These are phyloP conservation scores for Xylaria cubensis DNA, from an alignment of 495 filamentous ascomycete genomes.

Conservation along the genomic window DNA sequence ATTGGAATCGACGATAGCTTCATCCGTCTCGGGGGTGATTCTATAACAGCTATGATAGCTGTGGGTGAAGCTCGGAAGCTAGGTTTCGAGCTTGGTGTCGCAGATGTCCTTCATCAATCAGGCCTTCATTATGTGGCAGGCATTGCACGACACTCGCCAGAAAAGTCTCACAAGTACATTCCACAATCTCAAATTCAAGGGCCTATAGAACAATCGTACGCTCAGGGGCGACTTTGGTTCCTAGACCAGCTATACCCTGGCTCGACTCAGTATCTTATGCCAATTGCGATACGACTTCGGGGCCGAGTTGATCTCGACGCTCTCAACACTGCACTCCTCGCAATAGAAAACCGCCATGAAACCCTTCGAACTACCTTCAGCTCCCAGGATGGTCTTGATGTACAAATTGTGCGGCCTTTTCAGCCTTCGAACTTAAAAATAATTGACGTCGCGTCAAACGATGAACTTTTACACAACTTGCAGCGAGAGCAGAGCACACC, in stretches of 20 bases:
- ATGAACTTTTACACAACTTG: neutral
- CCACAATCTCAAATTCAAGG: neutral
- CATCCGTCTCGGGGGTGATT: conserved; percentile 37
- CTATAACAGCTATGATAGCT: conserved; percentile 40
- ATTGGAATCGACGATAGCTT: neutral
- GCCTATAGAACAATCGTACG: neutral
- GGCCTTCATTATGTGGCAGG: neutral
- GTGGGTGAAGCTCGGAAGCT: conserved; percentile 9
- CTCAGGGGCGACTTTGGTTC: conserved; percentile 10
- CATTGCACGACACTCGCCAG: neutral
- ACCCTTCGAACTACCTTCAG: conserved; percentile 26
- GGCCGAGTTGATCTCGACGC: conserved; percentile 17
- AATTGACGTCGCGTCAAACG: neutral
- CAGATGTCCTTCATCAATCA: conserved; percentile 8
- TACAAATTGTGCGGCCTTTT: conserved; percentile 10
- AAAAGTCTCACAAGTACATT: neutral
- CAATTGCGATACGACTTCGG: conserved; percentile 14
- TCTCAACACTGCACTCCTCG: conserved; percentile 16
- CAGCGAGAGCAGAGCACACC: conserved; percentile 3
- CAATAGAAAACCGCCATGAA: conserved; percentile 26
- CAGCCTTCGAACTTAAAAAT: neutral
- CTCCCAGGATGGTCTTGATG: neutral
- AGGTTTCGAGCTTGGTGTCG: neutral
- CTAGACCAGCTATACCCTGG: conserved; percentile 23
- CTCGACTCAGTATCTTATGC: conserved; percentile 25